A percentile compares a stretch with the other conserved stretches of the same genome.
These are phyloP conservation scores for Thelephora ganbajun DNA, from an alignment of 768 basidiomycete genomes.

Conservation along the genomic window DNA sequence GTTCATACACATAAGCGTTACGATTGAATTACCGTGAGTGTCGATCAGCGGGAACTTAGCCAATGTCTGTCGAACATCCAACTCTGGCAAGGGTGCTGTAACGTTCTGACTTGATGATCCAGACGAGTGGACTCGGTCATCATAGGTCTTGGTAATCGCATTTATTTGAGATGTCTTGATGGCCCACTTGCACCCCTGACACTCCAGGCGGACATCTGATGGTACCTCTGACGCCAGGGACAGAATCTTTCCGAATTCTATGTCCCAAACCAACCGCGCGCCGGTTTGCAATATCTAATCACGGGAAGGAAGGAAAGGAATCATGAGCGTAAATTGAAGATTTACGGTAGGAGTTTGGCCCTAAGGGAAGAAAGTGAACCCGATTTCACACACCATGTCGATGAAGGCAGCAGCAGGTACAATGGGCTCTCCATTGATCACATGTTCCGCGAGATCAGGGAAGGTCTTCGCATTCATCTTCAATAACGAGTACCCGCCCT, in stretches of 20 bases:
- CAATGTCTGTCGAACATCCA: slow-evolving; percentile 4
- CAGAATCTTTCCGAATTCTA: slow-evolving; percentile 14
- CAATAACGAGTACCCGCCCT: slow-evolving; percentile 3
- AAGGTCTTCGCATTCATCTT: slow-evolving; percentile 23
- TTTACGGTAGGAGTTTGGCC: background rate
- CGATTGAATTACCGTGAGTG: background rate
- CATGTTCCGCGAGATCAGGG: slow-evolving; percentile 28
- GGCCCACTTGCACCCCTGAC: slow-evolving; percentile 14
- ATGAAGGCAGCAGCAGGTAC: slow-evolving; percentile 34
- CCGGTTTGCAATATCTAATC: slow-evolving; percentile 23
- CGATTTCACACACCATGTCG: slow-evolving; percentile 19
- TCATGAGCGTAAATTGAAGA: background rate
- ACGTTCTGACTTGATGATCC: background rate
- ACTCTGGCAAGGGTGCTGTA: background rate
- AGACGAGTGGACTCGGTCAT: background rate
- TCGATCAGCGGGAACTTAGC: background rate
- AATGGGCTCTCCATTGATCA: slow-evolving; percentile 29
- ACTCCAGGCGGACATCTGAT: slow-evolving; percentile 8
- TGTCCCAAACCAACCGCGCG: slow-evolving; percentile 13
- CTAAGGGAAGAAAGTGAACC: background rate
- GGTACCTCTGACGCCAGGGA: slow-evolving; percentile 14
- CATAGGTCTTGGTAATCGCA: slow-evolving; percentile 1
- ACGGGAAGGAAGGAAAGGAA: too few species aligned
- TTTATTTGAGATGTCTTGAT: slow-evolving; percentile 9
- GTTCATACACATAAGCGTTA: background rate